phyloP scores from a whole-genome alignment of 495 filamentous ascomycete species.

The Aspergillus indologenus region DNA sequence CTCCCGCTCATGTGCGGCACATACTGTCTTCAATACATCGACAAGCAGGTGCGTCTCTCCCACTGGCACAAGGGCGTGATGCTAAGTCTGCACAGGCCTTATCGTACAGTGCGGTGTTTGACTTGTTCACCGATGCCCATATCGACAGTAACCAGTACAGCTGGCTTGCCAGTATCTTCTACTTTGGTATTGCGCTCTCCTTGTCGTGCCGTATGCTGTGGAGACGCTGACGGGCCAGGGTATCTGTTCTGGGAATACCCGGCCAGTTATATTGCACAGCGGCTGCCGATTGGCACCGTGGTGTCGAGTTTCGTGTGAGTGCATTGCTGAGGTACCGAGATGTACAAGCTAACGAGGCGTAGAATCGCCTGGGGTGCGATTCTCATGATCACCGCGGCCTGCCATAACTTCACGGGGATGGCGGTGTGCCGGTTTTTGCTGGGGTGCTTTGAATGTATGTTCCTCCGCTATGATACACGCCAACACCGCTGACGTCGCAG shows the following conservation, averaged over 20 bases:
- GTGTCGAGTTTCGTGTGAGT: conserved; percentile 13
- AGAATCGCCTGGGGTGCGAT: conserved; percentile 36
- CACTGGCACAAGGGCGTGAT: not conserved
- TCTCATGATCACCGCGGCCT: conserved; percentile 38
- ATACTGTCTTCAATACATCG: conserved; percentile 43
- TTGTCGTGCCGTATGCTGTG: not conserved
- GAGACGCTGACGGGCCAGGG: not conserved
- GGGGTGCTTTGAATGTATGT: conserved; percentile 29
- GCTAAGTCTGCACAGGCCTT: conserved; percentile 21
- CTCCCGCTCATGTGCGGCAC: conserved; percentile 51
- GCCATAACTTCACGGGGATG: conserved; percentile 34
- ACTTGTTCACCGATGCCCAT: conserved; percentile 30
- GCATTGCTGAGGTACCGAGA: not conserved
- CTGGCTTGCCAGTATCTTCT: conserved; percentile 55
- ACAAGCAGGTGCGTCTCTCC: conserved; percentile 22
- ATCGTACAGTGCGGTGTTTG: conserved; percentile 36
- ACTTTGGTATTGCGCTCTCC: conserved; percentile 40
- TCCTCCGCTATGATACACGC: too few species aligned
- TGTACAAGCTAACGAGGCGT: conserved; percentile 1
- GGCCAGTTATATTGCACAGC: conserved; percentile 45
- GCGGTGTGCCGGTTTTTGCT: conserved; percentile 41
- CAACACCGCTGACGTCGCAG: conserved; percentile 2
- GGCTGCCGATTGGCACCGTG: conserved; percentile 39
- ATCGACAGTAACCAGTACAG: conserved; percentile 41
- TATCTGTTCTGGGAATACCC: conserved; percentile 34